Evolutionary conservation across 768 basidiomycete species (phyloP).

Genomic region (Boletus subparvulus): DNA sequence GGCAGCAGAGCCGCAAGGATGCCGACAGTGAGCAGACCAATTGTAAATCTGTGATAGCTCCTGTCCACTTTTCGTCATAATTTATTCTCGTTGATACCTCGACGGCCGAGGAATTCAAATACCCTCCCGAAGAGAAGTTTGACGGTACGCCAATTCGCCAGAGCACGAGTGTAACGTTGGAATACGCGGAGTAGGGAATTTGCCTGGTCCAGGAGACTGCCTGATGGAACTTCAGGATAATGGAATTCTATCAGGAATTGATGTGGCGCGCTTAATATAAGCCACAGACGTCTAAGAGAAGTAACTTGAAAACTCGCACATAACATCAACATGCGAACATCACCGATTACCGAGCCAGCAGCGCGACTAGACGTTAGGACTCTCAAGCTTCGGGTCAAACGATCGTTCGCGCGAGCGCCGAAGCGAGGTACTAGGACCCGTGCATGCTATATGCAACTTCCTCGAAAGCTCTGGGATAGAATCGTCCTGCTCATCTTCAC

Average conservation of each 20-base stretch:
- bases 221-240: neutral
- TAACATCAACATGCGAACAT: constrained; percentile 16
- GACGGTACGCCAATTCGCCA: neutral
- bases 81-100: no score
- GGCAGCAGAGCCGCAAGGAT: neutral
- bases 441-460: neutral
- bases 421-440: neutral
- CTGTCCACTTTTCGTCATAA: neutral
- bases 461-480: constrained; percentile 22
- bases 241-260: constrained; percentile 4
- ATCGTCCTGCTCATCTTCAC: constrained; percentile 24
- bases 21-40: no score
- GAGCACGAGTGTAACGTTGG: neutral
- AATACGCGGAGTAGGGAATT: neutral
- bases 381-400: neutral
- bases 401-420: neutral
- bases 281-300: neutral
- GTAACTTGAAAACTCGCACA: neutral
- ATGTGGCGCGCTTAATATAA: neutral
- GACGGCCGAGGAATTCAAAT: no score
- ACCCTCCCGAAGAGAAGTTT: neutral
- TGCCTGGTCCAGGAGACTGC: neutral
- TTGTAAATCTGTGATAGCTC: neutral
- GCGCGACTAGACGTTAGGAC: neutral
- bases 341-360: neutral